Percentiles rank a stretch among this genome's conserved stretches.
Conservation (phyloP, 495 filamentous ascomycete genomes). For the Filosporella fistucella region DNA sequence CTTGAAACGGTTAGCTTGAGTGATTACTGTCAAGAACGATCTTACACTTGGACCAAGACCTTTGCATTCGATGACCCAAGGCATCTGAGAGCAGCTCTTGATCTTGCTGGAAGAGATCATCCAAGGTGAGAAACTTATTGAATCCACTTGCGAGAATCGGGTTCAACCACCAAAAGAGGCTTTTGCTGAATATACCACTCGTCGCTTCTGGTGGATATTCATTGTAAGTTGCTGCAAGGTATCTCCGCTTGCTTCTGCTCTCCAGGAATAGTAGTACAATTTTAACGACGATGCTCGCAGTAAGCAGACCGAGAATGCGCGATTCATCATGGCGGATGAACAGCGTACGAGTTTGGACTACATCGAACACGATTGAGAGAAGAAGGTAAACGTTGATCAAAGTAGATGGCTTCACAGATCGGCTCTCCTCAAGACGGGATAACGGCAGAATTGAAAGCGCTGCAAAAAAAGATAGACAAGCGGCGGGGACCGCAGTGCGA, state of each 20-base stretch:
- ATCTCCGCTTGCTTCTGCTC: constrained; percentile 12
- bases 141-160: constrained; percentile 44
- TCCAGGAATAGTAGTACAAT: constrained; percentile 8
- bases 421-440: constrained; percentile 37
- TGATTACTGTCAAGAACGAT: not conserved
- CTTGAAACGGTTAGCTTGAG: not conserved
- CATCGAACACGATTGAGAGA: constrained; percentile 54
- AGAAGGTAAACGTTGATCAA: constrained; percentile 58
- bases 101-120: constrained; percentile 32
- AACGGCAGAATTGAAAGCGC: constrained; percentile 28
- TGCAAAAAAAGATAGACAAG: constrained; percentile 35
- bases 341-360: constrained; percentile 33
- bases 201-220: constrained; percentile 43
- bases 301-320: constrained; percentile 6
- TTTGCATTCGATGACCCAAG: constrained; percentile 19
- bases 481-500: constrained; percentile 39
- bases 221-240: constrained; percentile 12
- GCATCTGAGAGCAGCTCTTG: constrained; percentile 27
- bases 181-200: constrained; percentile 46
- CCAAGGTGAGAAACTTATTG: constrained; percentile 29
- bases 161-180: constrained; percentile 58
- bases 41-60: constrained; percentile 26
- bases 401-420: constrained; percentile 42
- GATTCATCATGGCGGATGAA: constrained; percentile 31
- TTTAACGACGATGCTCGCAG: constrained; percentile 7